These are phyloP conservation scores for Elaeis oleifera DNA, from an alignment of 202 grass and related monocot species.

Conservation along the genomic window DNA sequence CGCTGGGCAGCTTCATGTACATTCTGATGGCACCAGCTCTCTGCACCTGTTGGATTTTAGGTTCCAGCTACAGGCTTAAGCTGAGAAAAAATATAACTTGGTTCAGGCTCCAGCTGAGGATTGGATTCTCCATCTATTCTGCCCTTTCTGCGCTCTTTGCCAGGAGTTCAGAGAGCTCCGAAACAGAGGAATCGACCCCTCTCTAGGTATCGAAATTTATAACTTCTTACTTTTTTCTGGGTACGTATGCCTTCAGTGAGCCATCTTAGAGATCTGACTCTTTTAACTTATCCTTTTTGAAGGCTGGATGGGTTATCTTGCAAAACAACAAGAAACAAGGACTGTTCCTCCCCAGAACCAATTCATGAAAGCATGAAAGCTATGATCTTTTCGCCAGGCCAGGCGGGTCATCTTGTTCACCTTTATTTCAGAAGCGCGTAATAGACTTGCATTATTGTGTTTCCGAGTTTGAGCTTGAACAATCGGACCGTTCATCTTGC, in stretches of 20 bases:
- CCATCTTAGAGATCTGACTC: neutral
- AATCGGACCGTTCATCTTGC: no score
- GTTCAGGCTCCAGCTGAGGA: slow-evolving; percentile 16
- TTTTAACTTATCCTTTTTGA: neutral
- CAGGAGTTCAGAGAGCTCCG: slow-evolving; percentile 28
- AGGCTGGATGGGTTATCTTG: slow-evolving; percentile 23
- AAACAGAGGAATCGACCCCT: slow-evolving; percentile 22
- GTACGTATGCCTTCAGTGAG: no score
- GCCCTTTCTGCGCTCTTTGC: slow-evolving; percentile 13
- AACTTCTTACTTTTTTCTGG: no score
- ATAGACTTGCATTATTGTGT: no score
- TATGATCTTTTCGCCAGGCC: neutral
- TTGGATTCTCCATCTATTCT: slow-evolving; percentile 12
- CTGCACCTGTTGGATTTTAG: slow-evolving; percentile 18
- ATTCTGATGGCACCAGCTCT: slow-evolving; percentile 5
- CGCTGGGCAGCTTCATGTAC: slow-evolving; percentile 13
- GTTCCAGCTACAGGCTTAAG: slow-evolving; percentile 3
- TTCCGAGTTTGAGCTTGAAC: no score
- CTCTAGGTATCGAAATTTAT: slow-evolving; percentile 2
- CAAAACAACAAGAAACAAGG: slow-evolving; percentile 7
- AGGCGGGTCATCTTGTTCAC: no score
- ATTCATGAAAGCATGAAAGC: slow-evolving; percentile 8
- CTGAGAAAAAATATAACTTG: slow-evolving; percentile 21
- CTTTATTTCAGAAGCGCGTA: no score
- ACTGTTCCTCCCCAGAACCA: slow-evolving; percentile 9